Evolutionary conservation across 768 basidiomycete genomes (phyloP).

Genomic region (Pleurotus platypus): DNA sequence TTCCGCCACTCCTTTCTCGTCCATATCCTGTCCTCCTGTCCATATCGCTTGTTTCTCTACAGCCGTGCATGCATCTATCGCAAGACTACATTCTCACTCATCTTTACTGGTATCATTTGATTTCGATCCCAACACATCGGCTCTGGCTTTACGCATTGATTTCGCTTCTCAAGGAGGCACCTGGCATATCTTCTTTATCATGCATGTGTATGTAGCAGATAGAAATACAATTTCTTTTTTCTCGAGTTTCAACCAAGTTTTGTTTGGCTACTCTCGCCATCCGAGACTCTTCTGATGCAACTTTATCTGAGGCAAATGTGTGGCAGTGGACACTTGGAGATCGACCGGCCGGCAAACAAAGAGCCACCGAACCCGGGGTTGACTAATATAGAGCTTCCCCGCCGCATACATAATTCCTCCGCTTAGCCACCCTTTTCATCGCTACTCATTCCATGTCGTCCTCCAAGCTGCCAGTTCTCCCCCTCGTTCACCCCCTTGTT

Average conservation of each 20-base stretch:
- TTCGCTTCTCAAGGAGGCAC: conserved; percentile 70
- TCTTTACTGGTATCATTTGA: conserved; percentile 1
- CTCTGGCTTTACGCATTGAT: conserved; percentile 5
- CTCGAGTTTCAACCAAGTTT: neutral
- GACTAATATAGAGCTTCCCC: conserved; percentile 1
- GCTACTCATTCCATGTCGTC: conserved; percentile 27
- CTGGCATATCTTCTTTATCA: conserved; percentile 24
- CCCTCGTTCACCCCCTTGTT: conserved; percentile 67
- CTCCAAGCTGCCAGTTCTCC: conserved; percentile 63
- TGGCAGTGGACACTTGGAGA: neutral
- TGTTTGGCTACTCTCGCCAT: neutral
- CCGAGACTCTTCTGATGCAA: neutral
- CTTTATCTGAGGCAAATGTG: neutral
- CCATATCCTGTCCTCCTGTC: neutral
- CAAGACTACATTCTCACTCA: conserved; percentile 14
- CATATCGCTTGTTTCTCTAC: conserved; percentile 24
- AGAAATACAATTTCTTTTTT: conserved; percentile 6
- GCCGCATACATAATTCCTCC: neutral
- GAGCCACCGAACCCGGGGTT: conserved; percentile 8
- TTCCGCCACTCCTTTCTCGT: neutral
- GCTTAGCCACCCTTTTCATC: conserved; percentile 11
- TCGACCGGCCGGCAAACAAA: conserved; percentile 1
- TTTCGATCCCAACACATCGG: conserved; percentile 17
- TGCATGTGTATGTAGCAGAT: conserved; percentile 9
- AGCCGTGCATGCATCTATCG: conserved; percentile 48